phyloP scores from a whole-genome alignment of 1,284 basidiomycete species.

The Moesziomyces globuligerus region DNA sequence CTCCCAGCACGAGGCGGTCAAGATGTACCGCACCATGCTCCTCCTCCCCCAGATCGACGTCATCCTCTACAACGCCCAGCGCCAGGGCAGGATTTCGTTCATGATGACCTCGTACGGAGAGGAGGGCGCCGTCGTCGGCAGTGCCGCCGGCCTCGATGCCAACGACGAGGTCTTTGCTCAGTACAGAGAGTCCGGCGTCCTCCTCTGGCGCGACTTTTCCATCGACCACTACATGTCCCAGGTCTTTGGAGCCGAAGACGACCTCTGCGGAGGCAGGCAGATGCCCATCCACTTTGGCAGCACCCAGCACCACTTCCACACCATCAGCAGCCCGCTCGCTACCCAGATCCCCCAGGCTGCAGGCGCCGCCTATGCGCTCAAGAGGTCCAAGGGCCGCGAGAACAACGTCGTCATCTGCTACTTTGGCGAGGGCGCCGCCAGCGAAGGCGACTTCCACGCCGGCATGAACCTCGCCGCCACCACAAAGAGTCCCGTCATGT shows the following conservation, averaged over 20 bases:
- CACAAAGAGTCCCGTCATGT: constrained; percentile 57
- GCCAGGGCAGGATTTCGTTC: constrained; percentile 93
- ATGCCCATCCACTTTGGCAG: constrained; percentile 80
- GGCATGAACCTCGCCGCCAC: constrained; percentile 69
- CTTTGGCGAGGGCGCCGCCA: constrained; percentile 79
- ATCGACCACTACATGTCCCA: constrained; percentile 55
- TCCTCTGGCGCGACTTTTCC: constrained; percentile 84
- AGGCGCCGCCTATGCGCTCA: constrained; percentile 88
- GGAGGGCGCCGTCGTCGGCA: constrained; percentile 89
- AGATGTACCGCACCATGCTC: constrained; percentile 57
- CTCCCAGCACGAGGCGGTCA: constrained; percentile 48
- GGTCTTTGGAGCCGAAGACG: constrained; percentile 58
- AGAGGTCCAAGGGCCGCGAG: constrained; percentile 76
- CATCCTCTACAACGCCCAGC: constrained; percentile 87
- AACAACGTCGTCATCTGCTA: constrained; percentile 81
- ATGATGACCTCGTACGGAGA: constrained; percentile 83
- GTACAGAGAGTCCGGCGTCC: constrained; percentile 80
- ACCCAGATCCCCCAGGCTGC: constrained; percentile 97
- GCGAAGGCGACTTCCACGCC: constrained; percentile 73
- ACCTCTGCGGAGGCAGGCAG: constrained; percentile 54
- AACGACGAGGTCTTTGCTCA: constrained; percentile 77
- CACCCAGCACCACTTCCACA: constrained; percentile 84
- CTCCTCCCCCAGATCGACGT: constrained; percentile 85
- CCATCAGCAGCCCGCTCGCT: constrained; percentile 90
- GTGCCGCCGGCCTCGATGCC: constrained; percentile 82